Percentiles rank a stretch among this genome's conserved stretches.
Evolutionary conservation across 345 rosid species (phyloP).

Genomic region (Trapa bicornis): DNA sequence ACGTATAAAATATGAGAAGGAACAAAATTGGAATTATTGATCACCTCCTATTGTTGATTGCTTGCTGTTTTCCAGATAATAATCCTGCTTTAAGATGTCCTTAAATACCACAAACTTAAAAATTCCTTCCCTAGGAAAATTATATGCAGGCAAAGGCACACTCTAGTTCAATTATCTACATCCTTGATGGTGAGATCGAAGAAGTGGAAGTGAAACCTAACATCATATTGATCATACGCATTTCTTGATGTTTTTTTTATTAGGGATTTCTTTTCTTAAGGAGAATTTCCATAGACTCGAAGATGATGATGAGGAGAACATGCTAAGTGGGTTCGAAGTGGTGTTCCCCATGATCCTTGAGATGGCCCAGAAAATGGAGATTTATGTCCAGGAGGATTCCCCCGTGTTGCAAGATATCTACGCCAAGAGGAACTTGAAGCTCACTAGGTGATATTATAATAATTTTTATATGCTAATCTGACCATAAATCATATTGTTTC

Average conservation of each 20-base stretch:
- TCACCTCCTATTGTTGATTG: neutral
- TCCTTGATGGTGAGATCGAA: too few relatives aligned
- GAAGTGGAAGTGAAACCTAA: too few relatives aligned
- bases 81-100: too few relatives aligned
- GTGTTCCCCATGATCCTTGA: constrained; percentile 80
- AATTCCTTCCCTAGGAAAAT: too few relatives aligned
- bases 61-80: too few relatives aligned
- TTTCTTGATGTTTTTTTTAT: neutral
- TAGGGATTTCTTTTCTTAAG: constrained; percentile 54
- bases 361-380: constrained; percentile 38
- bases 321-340: constrained; percentile 95
- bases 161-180: too few relatives aligned
- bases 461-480: neutral
- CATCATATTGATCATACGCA: neutral
- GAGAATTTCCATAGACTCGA: constrained; percentile 51
- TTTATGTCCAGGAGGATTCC: constrained; percentile 48
- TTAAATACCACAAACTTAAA: too few relatives aligned
- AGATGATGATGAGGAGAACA: constrained; percentile 63
- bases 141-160: too few relatives aligned
- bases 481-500: too few relatives aligned
- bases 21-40: neutral
- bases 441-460: constrained; percentile 36
- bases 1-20: neutral
- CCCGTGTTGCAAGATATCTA: constrained; percentile 42
- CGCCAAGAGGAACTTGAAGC: constrained; percentile 54